Evolutionary conservation across 345 rosid genomes (phyloP), one percentile per base, ranked within the genome.

Genomic region (Eucalyptus sp.): DNA sequence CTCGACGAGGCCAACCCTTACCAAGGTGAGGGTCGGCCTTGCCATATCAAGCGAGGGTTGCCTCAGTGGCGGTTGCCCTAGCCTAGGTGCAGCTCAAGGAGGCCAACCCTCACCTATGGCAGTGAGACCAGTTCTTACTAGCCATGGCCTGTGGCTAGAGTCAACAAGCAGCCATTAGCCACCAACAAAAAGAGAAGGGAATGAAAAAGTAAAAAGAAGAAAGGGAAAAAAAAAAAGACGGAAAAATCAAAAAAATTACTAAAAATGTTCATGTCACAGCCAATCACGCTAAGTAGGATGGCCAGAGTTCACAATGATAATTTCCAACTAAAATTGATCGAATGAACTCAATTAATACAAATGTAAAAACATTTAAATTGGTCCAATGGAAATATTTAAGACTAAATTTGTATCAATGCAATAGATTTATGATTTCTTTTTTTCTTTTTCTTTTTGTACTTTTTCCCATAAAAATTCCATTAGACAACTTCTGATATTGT

Each of bases 221-320:
- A 56, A 24, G 5, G 5, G 2, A 24, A 24, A 24, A 24, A 24
- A 24, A 22, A 56, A 56, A 54, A 7, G 2, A 33, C 37, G 25
- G 5, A 22, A 56, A 56, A 22, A 20, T 8, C 0, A 52, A 52
- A 56, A 56, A 56, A 56, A 56, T 4, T 56, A 56, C 13, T 22
- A 1, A 56, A 56, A 56, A 56, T 9, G 62, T 56, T 24, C 62
- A 56, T 0, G 0, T 56, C 13, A 56, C 1, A 0, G 1, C 1
- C 29, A 24, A 56, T 56, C 27, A 10, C 0, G 1, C 25, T 56
- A 56, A 0, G 5, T 22, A 56, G 29, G 3, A 56, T 20, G 29
- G 27, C 5, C 0, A 20, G 3, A 20, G 12, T 22, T 20, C 27
- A 56, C 3, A 22, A 4, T 56, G 6, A 22, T 6, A 10, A 56